Evolutionary conservation across 805 yeast species (phyloP), one percentile per base, ranked within the genome.

Genomic region (Kluyveromyces siamensis): DNA sequence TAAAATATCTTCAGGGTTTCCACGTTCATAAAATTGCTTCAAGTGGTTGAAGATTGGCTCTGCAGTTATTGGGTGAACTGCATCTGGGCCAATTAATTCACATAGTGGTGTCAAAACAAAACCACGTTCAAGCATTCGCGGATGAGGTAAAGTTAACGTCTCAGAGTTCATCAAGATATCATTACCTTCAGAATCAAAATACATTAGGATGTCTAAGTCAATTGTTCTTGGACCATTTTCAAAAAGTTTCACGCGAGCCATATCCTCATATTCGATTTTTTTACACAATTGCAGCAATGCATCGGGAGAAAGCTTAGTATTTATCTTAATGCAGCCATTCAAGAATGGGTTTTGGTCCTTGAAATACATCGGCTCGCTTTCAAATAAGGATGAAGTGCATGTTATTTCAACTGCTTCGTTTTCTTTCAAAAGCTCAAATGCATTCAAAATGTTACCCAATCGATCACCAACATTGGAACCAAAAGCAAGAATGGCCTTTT

Each of bases 181-280:
- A 13, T 62, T 57, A 3, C 55, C 58, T 37, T 73, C 71, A 33
- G 60, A 60, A 38, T 60, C 54, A 16, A 55, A 39, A 61, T 80
- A 91, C 19, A 91, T 67, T 13, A 91, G 56, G 13, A 93, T 87
- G 66, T 93, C 99, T 45, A 93, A 72, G 61, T 93, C 99, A 47
- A 93, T 85, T 11, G 87, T 70, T 50, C 99, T 73, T 8, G 99
- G 99, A 0, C 99, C 96, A 63, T 93, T 93, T 13, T 85, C 90
- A 55, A 87, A 74, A 40, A 80, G 68, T 62, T 93, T 93, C 19
- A 83, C 82, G 40, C 99, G 71, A 6, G 76, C 71, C 36, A 90
- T 70, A 13, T 75, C 75, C 8, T 79, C 72, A 57, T 87, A 87
- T 65, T 93, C 99, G 41, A 93, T 84, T 25, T 75, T 70, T 60